Base-by-base conservation (phyloP, 768 basidiomycete species). In the Leucosporidium yakuticum region DNA sequence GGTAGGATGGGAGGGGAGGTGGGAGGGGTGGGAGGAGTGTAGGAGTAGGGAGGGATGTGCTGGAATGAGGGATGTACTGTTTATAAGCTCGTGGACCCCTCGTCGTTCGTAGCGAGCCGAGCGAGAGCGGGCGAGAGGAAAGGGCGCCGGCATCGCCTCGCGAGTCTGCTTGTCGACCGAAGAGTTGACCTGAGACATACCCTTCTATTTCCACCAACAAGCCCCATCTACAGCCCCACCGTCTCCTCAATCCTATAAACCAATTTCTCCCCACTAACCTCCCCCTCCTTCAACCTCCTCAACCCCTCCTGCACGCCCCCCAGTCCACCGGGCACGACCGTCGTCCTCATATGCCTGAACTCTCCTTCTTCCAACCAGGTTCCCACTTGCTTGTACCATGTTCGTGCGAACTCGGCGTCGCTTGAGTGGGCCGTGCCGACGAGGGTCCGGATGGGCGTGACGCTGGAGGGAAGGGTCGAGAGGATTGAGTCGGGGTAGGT, bases 221-320 rank as follows among this genome's bases (percentile, higher is more conserved):
- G n/a, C 34, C 34, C 5, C 34, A 36, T 44, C 51, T 48, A 5
- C 44, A 73, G 34, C 5, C 70, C 73, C 3, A 65, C 65, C 29
- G 69, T 76, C 32, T 75, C 75, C 6, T 27, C 59, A 51, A 77
- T 69, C 25, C 73, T 54, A 58, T 70, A 76, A 6, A 77, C 76
- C 4, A 76, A 63, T 70, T 77, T 77, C 48, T 68, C 69, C 14
- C 68, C 74, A 20, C 49, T 65, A 20, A 75, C 76, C 47, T 75
- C 69, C 23, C 67, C 64, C 59, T 72, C 19, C 60, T 73, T 8
- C 23, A 77, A 53, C 36, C 69, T 60, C 56, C 74, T 39, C 57
- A 77, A 25, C 0, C 76, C 76, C 53, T 76, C 74, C 31, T 60
- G 39, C 20, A 77, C 75, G 19, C 74, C 72, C 25, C 56, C 67